phyloP scores from a whole-genome alignment of 257 asterid genomes.

The Henckelia pumila region DNA sequence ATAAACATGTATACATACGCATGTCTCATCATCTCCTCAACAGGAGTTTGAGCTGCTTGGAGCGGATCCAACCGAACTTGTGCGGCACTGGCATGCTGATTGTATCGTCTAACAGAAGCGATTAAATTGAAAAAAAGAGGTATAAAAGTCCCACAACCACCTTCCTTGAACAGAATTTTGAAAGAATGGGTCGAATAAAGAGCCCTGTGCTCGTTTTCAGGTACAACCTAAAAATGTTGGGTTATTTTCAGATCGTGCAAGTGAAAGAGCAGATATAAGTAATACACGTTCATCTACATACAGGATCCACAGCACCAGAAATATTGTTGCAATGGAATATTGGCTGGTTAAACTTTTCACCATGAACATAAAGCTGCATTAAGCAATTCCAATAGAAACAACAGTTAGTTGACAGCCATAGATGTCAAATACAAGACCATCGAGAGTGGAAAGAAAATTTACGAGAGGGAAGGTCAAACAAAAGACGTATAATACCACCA shows the following conservation, averaged over 20 bases:
- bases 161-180: constrained; percentile 96
- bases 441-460: background rate
- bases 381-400: background rate
- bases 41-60: constrained; percentile 93
- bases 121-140: constrained; percentile 86
- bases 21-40: constrained; percentile 94
- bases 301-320: constrained; percentile 81
- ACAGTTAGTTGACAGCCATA: background rate
- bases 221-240: constrained; percentile 65
- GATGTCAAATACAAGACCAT: background rate
- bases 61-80: constrained; percentile 77
- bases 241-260: constrained; percentile 18
- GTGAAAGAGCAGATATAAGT: background rate
- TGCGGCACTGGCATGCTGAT: constrained; percentile 38
- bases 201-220: constrained; percentile 75
- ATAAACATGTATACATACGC: constrained; percentile 42
- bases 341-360: constrained; percentile 86
- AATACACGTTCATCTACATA: constrained; percentile 32
- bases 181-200: constrained; percentile 79
- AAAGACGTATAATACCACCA: background rate
- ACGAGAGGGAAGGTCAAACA: background rate
- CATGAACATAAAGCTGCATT: constrained; percentile 70
- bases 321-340: constrained; percentile 87
- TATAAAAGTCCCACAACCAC: constrained; percentile 96
- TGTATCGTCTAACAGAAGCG: constrained; percentile 65